These are phyloP conservation scores for Malus hybrid DNA, from an alignment of 331 rosid genomes.

Conservation along the genomic window DNA sequence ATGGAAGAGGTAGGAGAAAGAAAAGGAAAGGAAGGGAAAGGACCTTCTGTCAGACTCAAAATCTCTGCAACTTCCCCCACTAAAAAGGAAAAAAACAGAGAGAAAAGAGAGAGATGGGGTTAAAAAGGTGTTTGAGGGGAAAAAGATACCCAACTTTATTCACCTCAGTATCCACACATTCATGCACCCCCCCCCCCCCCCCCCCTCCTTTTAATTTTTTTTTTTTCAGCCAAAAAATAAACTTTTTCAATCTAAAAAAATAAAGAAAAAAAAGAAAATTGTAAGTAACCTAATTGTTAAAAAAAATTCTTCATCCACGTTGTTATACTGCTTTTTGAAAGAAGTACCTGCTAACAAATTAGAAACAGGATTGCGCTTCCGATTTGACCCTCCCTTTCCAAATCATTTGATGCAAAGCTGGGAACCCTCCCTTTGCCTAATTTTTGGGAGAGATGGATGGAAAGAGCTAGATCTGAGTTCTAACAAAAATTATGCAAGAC, in stretches of 20 bases:
- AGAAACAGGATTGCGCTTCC: constrained; percentile 31
- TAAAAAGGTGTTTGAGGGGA: constrained; percentile 31
- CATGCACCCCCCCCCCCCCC: too few species aligned
- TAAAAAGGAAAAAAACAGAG: constrained; percentile 34
- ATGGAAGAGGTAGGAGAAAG: constrained; percentile 19
- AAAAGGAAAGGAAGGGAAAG: neutral
- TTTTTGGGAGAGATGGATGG: constrained; percentile 32
- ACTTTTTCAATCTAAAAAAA: neutral
- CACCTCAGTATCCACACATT: constrained; percentile 44
- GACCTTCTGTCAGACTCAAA: constrained; percentile 62
- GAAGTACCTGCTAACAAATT: constrained; percentile 56
- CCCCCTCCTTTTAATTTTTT: too few species aligned
- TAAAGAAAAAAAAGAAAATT: neutral
- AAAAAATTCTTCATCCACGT: neutral
- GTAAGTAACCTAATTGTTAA: neutral
- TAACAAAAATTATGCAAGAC: neutral
- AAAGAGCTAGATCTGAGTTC: neutral
- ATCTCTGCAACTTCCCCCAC: constrained; percentile 54
- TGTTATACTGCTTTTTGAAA: neutral
- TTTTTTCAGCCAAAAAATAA: neutral
- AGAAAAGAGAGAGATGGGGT: constrained; percentile 25
- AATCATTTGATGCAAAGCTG: constrained; percentile 59
- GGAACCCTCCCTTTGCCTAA: constrained; percentile 17
- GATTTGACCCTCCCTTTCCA: constrained; percentile 82
- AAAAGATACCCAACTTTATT: constrained; percentile 86